Base-by-base conservation (phyloP, 1,284 basidiomycete species). In the Fomitopsis schrenkii region DNA sequence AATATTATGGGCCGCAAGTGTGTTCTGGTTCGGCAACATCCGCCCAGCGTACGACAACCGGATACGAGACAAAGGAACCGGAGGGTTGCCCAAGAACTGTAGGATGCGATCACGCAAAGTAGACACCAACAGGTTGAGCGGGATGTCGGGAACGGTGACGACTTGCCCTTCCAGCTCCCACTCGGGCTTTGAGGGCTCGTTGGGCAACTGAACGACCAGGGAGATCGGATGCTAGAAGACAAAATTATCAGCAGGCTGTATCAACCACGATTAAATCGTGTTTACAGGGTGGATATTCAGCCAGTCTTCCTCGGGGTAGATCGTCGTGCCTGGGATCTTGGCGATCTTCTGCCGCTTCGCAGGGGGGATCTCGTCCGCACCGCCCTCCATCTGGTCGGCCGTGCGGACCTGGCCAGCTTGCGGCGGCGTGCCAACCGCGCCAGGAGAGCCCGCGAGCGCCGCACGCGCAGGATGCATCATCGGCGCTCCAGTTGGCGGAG, bases 291-390 rank as follows among this genome's bases (percentile, higher is more conserved):
- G 94, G 81, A 93, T 85, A 55, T 80, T 81, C 68, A 94, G 85
- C 95, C 95, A 97, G 72, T 95, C 92, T 60, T 86, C 80, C 70
- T 94, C 94, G 5, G 91, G 83, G 73, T 93, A 95, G 62, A 90
- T 76, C 62, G 87, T 85, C 1, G 91, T 91, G 42, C 87, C 90
- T 2, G 90, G 90, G 50, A 93, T 76, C 73, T 93, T 94, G 36
- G 88, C 88, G 19, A 95, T 84, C 62, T 86, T 86, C 70, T 92
- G 90, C 58, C 93, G 82, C 76, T 96, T 97, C 57, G 94, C 86
- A 14, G 88, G 87, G 7, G 90, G 90, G 15, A 84, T 74, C 26
- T 73, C 75, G 48, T 86, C 87, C 41, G 84, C 85, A 6, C 72
- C 78, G 36, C 84, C 88, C 64, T 90, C 86, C 87, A 93, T 92